phyloP scores from a whole-genome alignment of 176 grass and related monocot species.

The Oryza nivara region DNA sequence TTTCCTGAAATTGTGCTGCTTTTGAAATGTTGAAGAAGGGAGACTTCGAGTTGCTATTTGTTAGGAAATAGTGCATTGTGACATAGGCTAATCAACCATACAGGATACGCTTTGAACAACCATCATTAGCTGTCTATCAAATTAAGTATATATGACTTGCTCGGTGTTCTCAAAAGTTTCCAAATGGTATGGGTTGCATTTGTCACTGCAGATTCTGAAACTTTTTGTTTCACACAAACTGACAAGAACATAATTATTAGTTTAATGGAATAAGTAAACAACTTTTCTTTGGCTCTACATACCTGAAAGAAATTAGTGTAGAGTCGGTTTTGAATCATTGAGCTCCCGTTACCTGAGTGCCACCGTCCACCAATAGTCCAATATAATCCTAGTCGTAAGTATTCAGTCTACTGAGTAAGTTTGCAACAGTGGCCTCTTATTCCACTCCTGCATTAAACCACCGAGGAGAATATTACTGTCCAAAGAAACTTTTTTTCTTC shows the following conservation, averaged over 20 bases:
- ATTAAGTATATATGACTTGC: slow-evolving; percentile 1
- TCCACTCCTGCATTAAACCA: slow-evolving; percentile 5
- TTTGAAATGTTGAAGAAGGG: slow-evolving; percentile 8
- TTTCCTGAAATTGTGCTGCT: slow-evolving; percentile 12
- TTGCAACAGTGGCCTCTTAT: neutral
- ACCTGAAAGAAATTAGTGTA: neutral
- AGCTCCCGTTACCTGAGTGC: too few species aligned
- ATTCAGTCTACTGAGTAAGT: slow-evolving; percentile 21
- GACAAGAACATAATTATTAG: neutral
- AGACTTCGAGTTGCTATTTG: slow-evolving; percentile 19
- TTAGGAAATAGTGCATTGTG: slow-evolving; percentile 24
- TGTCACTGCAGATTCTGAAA: slow-evolving; percentile 22
- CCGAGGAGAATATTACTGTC: slow-evolving; percentile 8
- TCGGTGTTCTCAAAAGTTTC: slow-evolving; percentile 2
- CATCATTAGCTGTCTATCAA: neutral
- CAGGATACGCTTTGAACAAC: slow-evolving; percentile 36
- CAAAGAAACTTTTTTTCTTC: neutral
- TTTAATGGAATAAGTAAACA: slow-evolving; percentile 8
- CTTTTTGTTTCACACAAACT: slow-evolving; percentile 31
- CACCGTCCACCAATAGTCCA: neutral
- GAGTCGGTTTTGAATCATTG: neutral
- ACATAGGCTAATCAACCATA: slow-evolving; percentile 28
- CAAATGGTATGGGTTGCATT: slow-evolving; percentile 29
- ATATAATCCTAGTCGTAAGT: neutral
- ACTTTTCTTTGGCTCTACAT: slow-evolving; percentile 10